Evolutionary conservation across 495 filamentous ascomycete species (phyloP).

Genomic region (Penicillium chermesinum): DNA sequence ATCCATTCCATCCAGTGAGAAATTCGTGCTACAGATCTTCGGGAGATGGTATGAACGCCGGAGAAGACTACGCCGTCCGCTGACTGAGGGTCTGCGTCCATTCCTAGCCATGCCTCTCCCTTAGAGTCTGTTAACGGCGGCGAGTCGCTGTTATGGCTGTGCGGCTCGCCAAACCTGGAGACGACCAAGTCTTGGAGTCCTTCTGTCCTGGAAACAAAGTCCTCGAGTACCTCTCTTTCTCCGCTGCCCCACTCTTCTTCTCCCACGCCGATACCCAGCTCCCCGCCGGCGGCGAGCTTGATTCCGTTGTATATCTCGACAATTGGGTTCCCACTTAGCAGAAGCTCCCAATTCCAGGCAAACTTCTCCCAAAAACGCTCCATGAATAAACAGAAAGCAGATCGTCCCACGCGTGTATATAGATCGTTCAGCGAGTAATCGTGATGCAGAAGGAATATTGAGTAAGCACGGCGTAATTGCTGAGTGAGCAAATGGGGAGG

Average conservation of each 20-base stretch:
- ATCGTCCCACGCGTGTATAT: conserved; percentile 54
- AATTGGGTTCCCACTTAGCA: conserved; percentile 83
- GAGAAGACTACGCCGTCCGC: conserved; percentile 82
- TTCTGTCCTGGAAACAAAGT: conserved; percentile 58
- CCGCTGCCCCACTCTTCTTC: conserved; percentile 91
- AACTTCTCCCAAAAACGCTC: conserved; percentile 81
- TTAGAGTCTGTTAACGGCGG: conserved; percentile 3
- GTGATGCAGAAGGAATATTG: conserved; percentile 83
- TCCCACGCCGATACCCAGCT: conserved; percentile 88
- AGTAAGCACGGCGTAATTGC: conserved; percentile 77
- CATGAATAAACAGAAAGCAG: conserved; percentile 59
- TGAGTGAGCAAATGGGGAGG: conserved; percentile 72
- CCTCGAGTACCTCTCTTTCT: conserved; percentile 85
- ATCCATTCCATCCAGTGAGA: conserved; percentile 81
- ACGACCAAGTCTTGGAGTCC: conserved; percentile 81
- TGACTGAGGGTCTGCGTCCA: conserved; percentile 54
- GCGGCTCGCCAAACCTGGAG: conserved; percentile 68
- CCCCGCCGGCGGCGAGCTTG: conserved; percentile 85
- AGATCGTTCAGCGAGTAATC: conserved; percentile 61
- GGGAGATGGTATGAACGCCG: conserved; percentile 63
- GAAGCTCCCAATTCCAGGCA: conserved; percentile 77
- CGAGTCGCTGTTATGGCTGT: conserved; percentile 7
- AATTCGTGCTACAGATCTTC: conserved; percentile 58
- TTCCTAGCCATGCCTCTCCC: conserved; percentile 57
- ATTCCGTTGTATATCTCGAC: conserved; percentile 74